Conservation (phyloP, 441 rosid genomes). For the Manihot esculenta region DNA sequence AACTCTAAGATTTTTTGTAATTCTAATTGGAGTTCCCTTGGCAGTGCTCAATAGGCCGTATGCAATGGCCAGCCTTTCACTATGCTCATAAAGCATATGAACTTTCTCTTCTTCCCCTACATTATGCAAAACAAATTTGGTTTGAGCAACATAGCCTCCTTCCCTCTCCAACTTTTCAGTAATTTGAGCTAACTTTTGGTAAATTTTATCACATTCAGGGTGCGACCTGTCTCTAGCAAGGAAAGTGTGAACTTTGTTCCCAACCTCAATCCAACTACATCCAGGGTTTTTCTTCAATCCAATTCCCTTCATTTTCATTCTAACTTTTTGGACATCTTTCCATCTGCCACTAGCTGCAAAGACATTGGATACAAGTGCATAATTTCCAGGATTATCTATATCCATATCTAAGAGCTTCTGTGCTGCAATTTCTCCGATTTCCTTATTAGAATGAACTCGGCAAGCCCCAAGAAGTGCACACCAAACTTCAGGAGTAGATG, state of each 20-base stretch:
- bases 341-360: constrained; percentile 70
- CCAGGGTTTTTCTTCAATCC: constrained; percentile 86
- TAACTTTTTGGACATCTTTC: constrained; percentile 65
- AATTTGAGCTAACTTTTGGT: constrained; percentile 50
- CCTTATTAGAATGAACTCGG: constrained; percentile 65
- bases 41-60: constrained; percentile 58
- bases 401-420: constrained; percentile 55
- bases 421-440: constrained; percentile 68
- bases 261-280: constrained; percentile 84
- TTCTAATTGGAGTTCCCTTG: constrained; percentile 44
- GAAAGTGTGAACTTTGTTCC: constrained; percentile 39
- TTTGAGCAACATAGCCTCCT: constrained; percentile 68
- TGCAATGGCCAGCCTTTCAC: constrained; percentile 85
- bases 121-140: constrained; percentile 62
- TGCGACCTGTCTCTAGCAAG: constrained; percentile 35
- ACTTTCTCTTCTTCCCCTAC: constrained; percentile 66
- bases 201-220: constrained; percentile 48
- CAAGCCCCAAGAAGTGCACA: constrained; percentile 86
- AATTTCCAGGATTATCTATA: constrained; percentile 71
- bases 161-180: constrained; percentile 52
- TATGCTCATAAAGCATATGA: constrained; percentile 66
- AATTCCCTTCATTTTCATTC: constrained; percentile 61
- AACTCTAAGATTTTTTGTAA: constrained; percentile 75
- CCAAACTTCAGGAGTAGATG: constrained; percentile 83
- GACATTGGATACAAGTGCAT: constrained; percentile 77